Conservation (phyloP, 1,284 basidiomycete genomes). For the Pholiota adiposa region DNA sequence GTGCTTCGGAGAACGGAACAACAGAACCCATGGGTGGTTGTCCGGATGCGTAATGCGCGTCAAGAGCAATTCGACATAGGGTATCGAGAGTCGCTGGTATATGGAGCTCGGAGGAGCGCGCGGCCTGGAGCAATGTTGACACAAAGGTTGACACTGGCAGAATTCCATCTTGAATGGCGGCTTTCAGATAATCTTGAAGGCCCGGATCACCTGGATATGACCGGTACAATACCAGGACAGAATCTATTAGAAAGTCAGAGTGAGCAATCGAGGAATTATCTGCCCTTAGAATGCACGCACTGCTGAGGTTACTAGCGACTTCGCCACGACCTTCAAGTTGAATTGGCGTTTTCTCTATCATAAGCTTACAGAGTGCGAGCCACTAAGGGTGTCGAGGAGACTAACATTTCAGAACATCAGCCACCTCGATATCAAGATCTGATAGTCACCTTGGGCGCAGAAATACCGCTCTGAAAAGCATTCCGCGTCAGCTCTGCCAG, state of each 20-base stretch:
- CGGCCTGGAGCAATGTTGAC: slow-evolving; percentile 53
- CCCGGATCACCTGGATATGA: slow-evolving; percentile 67
- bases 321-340: slow-evolving; percentile 39
- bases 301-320: slow-evolving; percentile 50
- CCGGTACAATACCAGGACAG: slow-evolving; percentile 65
- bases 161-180: slow-evolving; percentile 57
- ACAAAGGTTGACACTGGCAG: slow-evolving; percentile 64
- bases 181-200: slow-evolving; percentile 63
- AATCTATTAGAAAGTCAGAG: slow-evolving; percentile 46
- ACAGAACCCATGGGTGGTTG: slow-evolving; percentile 55
- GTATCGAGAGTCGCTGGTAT: slow-evolving; percentile 66
- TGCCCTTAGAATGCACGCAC: slow-evolving; percentile 33
- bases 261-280: background rate
- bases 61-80: slow-evolving; percentile 66
- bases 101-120: slow-evolving; percentile 57
- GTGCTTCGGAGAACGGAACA: slow-evolving; percentile 50
- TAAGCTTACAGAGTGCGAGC: slow-evolving; percentile 63
- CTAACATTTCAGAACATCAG: background rate
- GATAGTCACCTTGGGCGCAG: slow-evolving; percentile 57
- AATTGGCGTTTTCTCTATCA: slow-evolving; percentile 52
- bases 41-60: slow-evolving; percentile 64
- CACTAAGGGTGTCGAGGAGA: slow-evolving; percentile 47
- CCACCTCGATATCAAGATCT: background rate
- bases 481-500: slow-evolving; percentile 69
- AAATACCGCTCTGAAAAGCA: slow-evolving; percentile 69